Conservation (phyloP, 2,329 filamentous ascomycete species). For the Pyricularia sp. region DNA sequence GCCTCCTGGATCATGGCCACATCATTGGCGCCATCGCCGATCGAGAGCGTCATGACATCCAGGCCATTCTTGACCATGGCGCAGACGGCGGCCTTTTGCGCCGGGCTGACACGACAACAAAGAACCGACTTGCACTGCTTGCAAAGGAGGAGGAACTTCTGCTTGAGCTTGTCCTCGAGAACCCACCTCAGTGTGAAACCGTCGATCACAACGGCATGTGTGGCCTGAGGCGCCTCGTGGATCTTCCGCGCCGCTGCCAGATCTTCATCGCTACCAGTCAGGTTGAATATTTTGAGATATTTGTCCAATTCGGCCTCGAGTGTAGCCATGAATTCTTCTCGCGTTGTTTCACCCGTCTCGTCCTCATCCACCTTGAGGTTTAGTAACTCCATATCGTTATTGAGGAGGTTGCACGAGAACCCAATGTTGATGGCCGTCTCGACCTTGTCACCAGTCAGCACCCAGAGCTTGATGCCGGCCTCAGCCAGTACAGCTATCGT, state of each 20-base stretch:
- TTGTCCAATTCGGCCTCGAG: slow-evolving; percentile 63
- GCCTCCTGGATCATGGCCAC: slow-evolving; percentile 97
- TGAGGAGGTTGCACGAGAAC: slow-evolving; percentile 93
- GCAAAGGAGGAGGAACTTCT: slow-evolving; percentile 89
- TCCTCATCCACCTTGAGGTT: slow-evolving; percentile 77
- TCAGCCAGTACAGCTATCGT: slow-evolving; percentile 82
- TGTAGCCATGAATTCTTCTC: slow-evolving; percentile 37
- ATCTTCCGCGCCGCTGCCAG: slow-evolving; percentile 64
- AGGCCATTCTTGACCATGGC: slow-evolving; percentile 88
- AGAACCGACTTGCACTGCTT: slow-evolving; percentile 95
- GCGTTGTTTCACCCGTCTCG: slow-evolving; percentile 32
- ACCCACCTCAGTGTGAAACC: slow-evolving; percentile 86
- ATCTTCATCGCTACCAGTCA: slow-evolving; percentile 78
- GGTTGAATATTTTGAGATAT: slow-evolving; percentile 57
- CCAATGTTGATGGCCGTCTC: slow-evolving; percentile 99
- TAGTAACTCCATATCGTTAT: slow-evolving; percentile 96
- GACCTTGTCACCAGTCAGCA: slow-evolving; percentile 94
- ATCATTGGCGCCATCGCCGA: slow-evolving; percentile 90
- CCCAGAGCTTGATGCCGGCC: slow-evolving; percentile 97
- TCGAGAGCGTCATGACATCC: slow-evolving; percentile 89
- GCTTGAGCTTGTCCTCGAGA: slow-evolving; percentile 67
- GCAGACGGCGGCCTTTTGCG: slow-evolving; percentile 95
- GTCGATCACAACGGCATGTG: slow-evolving; percentile 88
- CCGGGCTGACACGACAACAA: slow-evolving; percentile 92
- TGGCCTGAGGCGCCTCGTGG: slow-evolving; percentile 75